Evolutionary conservation across 176 grass and related monocot genomes (phyloP).

Genomic region (Puya raimondii): DNA sequence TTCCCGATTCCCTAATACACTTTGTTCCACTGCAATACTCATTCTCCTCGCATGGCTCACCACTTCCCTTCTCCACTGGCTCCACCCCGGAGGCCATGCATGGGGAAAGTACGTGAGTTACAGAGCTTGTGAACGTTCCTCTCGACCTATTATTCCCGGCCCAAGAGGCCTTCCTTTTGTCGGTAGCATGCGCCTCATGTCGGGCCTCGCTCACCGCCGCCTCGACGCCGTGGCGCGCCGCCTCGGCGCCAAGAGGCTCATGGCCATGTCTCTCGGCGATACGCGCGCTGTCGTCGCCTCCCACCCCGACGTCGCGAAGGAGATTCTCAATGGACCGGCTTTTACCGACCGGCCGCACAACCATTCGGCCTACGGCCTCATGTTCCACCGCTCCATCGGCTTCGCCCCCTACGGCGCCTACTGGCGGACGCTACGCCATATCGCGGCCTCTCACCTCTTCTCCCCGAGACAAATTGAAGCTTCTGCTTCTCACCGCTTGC

Average conservation of each 20-base stretch:
- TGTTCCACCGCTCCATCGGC: slow-evolving; percentile 86
- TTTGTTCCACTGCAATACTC: slow-evolving; percentile 33
- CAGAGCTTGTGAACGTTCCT: background rate
- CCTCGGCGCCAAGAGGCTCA: slow-evolving; percentile 53
- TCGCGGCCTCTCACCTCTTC: slow-evolving; percentile 57
- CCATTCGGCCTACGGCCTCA: slow-evolving; percentile 78
- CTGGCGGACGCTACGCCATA: slow-evolving; percentile 54
- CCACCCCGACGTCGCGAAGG: slow-evolving; percentile 77
- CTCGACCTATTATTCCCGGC: slow-evolving; percentile 27
- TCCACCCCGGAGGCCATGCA: slow-evolving; percentile 60
- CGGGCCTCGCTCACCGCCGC: slow-evolving; percentile 51
- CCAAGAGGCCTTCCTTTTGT: slow-evolving; percentile 56
- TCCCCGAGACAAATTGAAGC: slow-evolving; percentile 53
- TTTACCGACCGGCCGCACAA: slow-evolving; percentile 59
- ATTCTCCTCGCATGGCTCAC: slow-evolving; percentile 39
- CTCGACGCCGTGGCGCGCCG: slow-evolving; percentile 34
- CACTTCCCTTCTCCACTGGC: slow-evolving; percentile 51
- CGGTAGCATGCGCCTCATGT: slow-evolving; percentile 85
- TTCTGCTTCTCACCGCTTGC: slow-evolving; percentile 48
- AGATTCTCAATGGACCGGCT: slow-evolving; percentile 58
- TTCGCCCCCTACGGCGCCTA: slow-evolving; percentile 76
- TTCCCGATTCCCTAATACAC: slow-evolving; percentile 20
- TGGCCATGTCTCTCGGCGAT: slow-evolving; percentile 71
- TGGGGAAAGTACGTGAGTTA: slow-evolving; percentile 61
- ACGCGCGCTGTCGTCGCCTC: slow-evolving; percentile 58